These are phyloP conservation scores for Auricularia sp. DNA, from an alignment of 768 basidiomycete genomes.

Conservation along the genomic window DNA sequence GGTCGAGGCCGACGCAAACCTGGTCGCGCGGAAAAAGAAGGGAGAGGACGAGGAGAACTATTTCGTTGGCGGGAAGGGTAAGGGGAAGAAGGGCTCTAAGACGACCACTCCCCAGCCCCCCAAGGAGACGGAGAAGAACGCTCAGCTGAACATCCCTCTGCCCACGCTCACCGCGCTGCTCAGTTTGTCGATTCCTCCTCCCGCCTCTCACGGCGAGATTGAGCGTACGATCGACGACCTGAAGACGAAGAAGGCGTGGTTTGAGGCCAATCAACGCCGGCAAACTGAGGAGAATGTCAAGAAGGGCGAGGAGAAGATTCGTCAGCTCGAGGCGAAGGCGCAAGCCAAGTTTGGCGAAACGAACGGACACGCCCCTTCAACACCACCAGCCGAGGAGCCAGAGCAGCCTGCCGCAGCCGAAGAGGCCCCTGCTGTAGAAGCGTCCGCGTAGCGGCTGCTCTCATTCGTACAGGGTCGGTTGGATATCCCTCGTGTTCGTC, in stretches of 20 bases:
- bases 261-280: constrained; percentile 79
- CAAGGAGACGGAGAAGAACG: constrained; percentile 22
- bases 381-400: constrained; percentile 21
- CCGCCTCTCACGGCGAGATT: constrained; percentile 64
- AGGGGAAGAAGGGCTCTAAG: constrained; percentile 56
- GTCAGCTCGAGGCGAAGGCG: constrained; percentile 35
- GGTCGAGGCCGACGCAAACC: constrained; percentile 65
- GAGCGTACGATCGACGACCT: constrained; percentile 81
- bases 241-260: constrained; percentile 92
- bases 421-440: neutral
- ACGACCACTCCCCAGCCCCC: constrained; percentile 29
- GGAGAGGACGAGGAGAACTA: constrained; percentile 74
- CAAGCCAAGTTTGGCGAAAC: constrained; percentile 1
- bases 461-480: neutral
- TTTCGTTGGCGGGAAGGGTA: constrained; percentile 56
- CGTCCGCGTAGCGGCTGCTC: neutral
- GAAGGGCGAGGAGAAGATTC: constrained; percentile 69
- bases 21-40: constrained; percentile 85
- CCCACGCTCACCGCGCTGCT: constrained; percentile 83
- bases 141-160: constrained; percentile 66
- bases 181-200: constrained; percentile 82
- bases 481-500: neutral
- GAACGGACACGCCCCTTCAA: neutral
- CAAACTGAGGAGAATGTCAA: constrained; percentile 71
- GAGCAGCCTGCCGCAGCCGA: constrained; percentile 17